These are phyloP conservation scores for Trypanosoma melophagium DNA, from an alignment of 208 protist species.

Conservation along the genomic window DNA sequence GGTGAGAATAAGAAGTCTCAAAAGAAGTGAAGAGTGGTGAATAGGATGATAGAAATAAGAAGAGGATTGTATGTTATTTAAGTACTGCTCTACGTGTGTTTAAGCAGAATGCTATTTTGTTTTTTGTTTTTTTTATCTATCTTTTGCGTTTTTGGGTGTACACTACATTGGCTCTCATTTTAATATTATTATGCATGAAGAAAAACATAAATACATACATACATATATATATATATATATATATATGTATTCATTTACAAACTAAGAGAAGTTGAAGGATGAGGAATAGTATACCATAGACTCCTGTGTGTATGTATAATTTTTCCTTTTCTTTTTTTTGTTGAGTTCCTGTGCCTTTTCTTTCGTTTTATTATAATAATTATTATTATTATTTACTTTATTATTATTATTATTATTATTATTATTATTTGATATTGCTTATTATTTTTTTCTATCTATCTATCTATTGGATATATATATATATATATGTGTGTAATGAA, in stretches of 20 bases:
- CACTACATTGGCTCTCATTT: too few species aligned
- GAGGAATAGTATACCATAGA: too few species aligned
- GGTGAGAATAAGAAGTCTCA: background rate
- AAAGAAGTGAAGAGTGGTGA: background rate
- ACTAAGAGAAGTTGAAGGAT: too few species aligned
- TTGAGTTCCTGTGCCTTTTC: conserved; percentile 3
- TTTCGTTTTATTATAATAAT: conserved; percentile 5
- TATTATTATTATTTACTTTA: conserved; percentile 5
- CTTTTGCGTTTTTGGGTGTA: conserved; percentile 12
- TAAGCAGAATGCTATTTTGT: background rate
- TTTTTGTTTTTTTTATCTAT: conserved; percentile 7
- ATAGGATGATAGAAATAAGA: too few species aligned
- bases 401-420: background rate
- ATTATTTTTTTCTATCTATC: too few species aligned
- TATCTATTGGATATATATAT: too few species aligned
- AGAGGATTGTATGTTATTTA: too few species aligned
- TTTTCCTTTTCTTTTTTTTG: conserved; percentile 23
- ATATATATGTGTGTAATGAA: background rate
- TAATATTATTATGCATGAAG: too few species aligned
- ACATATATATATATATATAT: conserved; percentile 15
- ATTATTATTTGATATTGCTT: too few species aligned
- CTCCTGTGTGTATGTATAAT: too few species aligned
- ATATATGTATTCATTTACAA: conserved; percentile 9
- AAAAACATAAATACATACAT: too few species aligned
- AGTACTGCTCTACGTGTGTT: background rate